Base-by-base conservation (phyloP, 1,139 yeast genomes). In the Komagataea norvegica region DNA sequence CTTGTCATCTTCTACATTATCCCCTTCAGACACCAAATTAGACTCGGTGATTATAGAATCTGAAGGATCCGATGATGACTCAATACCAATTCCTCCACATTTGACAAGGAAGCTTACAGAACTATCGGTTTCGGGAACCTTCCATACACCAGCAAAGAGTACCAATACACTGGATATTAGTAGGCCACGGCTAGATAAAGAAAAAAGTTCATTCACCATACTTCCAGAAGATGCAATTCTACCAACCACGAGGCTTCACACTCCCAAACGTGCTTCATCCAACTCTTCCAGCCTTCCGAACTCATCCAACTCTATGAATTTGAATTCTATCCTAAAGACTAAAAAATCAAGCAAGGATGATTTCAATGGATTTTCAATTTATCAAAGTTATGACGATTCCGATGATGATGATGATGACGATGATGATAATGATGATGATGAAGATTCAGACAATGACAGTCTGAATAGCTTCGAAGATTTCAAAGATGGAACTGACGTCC, bases 351-450 rank as follows among this genome's bases (percentile, higher is more conserved):
- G 14, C 5, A 19, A 15, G 17, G 31, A 37, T 20, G 29, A 30
- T 20, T 37, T 37, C 8, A 33, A 33, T 24, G 41, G 41, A 8
- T 37, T 37, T 11, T 31, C 36, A 10, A 37, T 37, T 6, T 37
- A 37, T 27, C 41, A 37, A 19, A 30, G 28, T n/a, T 37, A 26
- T 18, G 37, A 44, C 8, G 35, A 32, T 6, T 43, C 55, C 10
- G 50, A 49, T 26, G 49, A 45, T 21, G 52, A 49, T 46, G 19
- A 43, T 25, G n/a, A n/a, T n/a, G n/a, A n/a, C n/a, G n/a, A n/a
- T n/a, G n/a, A n/a, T n/a, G n/a, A n/a, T n/a, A n/a, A n/a, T n/a
- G n/a, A n/a, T n/a, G n/a, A n/a, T n/a, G n/a, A n/a, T n/a, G 37
- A 44, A 9, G 35, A 32, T 6, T 43, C 55, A 8, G 50, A 49